Conservation (phyloP, 2,329 filamentous ascomycete genomes). For the Xylariaceae sp. region DNA sequence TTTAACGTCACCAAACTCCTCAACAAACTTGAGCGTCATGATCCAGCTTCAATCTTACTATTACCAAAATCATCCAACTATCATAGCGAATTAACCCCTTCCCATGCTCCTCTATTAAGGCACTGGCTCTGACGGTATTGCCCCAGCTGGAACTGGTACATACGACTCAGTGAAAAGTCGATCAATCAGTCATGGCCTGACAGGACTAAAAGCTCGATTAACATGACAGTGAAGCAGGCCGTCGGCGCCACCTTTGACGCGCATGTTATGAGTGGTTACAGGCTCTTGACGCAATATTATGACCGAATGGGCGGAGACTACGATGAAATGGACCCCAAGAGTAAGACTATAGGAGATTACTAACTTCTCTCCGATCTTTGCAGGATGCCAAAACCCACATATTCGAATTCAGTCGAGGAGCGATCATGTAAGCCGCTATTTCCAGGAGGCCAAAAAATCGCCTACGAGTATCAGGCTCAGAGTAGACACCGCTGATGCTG, state of each 20-base stretch:
- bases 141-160: slow-evolving; percentile 48
- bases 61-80: slow-evolving; percentile 39
- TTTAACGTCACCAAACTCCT: slow-evolving; percentile 53
- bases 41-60: slow-evolving; percentile 45
- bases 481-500: too few species aligned
- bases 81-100: not conserved
- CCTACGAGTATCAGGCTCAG: too few species aligned
- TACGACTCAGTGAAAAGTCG: slow-evolving; percentile 42
- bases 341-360: too few species aligned
- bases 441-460: not conserved
- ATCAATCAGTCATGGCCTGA: slow-evolving; percentile 37
- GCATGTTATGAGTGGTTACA: slow-evolving; percentile 50
- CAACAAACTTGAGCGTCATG: slow-evolving; percentile 42
- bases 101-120: not conserved
- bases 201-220: slow-evolving; percentile 33
- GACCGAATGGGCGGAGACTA: slow-evolving; percentile 31
- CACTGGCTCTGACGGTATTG: too few species aligned
- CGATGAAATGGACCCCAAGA: too few species aligned
- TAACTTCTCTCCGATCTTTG: slow-evolving; percentile 5
- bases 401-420: slow-evolving; percentile 51
- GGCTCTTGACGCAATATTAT: slow-evolving; percentile 53
- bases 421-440: slow-evolving; percentile 37
- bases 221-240: slow-evolving; percentile 40
- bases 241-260: slow-evolving; percentile 46
- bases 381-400: slow-evolving; percentile 50